These are phyloP conservation scores for Magnolia sinica DNA, from an alignment of 164 flowering plant genomes.

Conservation along the genomic window DNA sequence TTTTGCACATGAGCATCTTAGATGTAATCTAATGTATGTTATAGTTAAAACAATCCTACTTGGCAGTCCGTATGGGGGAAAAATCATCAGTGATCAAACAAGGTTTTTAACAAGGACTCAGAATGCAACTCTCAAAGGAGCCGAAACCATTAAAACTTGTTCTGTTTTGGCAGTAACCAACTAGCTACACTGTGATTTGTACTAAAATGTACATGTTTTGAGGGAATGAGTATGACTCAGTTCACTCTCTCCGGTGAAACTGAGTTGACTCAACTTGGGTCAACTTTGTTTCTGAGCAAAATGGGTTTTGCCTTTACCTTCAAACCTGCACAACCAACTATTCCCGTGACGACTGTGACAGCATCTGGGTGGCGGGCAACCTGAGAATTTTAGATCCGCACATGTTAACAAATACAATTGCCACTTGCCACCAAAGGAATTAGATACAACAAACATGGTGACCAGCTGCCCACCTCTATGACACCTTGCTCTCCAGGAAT, in stretches of 20 bases:
- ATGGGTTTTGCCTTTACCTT: constrained; percentile 42
- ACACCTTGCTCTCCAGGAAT: constrained; percentile 93
- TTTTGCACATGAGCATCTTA: not conserved
- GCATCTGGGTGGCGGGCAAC: constrained; percentile 98
- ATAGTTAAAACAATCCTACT: not conserved
- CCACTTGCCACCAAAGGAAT: constrained; percentile 8
- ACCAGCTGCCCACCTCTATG: constrained; percentile 74
- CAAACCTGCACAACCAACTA: constrained; percentile 97
- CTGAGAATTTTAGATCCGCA: constrained; percentile 35
- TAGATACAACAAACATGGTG: not conserved
- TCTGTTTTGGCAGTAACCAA: not conserved
- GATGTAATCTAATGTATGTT: not conserved
- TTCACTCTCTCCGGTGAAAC: not conserved
- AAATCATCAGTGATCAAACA: not conserved
- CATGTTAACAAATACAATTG: not conserved
- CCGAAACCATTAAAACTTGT: too few relatives aligned
- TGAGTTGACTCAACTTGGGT: not conserved
- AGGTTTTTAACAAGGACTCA: not conserved
- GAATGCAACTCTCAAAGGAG: not conserved
- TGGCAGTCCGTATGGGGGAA: not conserved
- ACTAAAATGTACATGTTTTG: not conserved
- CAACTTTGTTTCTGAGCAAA: not conserved
- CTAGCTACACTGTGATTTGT: not conserved
- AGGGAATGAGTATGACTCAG: not conserved
- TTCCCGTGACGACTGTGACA: constrained; percentile 94